Base-by-base conservation (phyloP, 2,329 filamentous ascomycete species). In the Balansia obtecta region DNA sequence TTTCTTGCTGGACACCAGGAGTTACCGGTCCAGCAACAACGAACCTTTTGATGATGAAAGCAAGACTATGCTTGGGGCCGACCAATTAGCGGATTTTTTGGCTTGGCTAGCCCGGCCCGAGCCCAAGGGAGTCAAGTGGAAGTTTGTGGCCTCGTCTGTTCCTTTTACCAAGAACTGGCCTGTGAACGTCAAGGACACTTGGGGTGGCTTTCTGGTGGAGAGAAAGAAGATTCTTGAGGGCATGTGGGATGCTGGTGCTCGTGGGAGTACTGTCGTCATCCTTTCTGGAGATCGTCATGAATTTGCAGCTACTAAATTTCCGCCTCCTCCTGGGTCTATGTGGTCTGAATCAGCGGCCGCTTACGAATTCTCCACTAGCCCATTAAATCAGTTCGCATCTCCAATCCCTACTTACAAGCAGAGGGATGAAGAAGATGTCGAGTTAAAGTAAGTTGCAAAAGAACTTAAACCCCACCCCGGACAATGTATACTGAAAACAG, bases 111-210 rank as follows among this genome's bases (percentile, higher is more conserved):
- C 72, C 11, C 80, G 77, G 1, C 82, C 86, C 0, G 85, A 88
- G 55, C 84, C 86, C 0, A 71, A 72, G 32, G 88, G 88, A 1
- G 83, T 96, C 0, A 83, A 84, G 60, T 98, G 93, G 91, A 97
- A 97, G 70, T 82, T 98, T 59, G 73, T 98, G 47, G 83, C 90
- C 16, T 90, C 86, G 39, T 90, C 86, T 16, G 86, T 97, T 5
- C 93, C 93, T 0, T 95, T 98, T 64, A 97, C 93, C 7, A 95
- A 95, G 70, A 98, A 98, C 66, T 98, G 93, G 91, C 85, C 82
- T 22, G 80, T 95, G 56, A 91, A 93, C 56, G 82, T 81, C 2
- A 75, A 83, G 54, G 93, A 98, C 63, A 97, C 93, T 0, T 98
- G 93, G 93, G 88, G 88, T 45, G 91, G 91, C 0, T 96, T 95